phyloP scores from a whole-genome alignment of 179 eudicot genomes.

The Camellia oleifera region DNA sequence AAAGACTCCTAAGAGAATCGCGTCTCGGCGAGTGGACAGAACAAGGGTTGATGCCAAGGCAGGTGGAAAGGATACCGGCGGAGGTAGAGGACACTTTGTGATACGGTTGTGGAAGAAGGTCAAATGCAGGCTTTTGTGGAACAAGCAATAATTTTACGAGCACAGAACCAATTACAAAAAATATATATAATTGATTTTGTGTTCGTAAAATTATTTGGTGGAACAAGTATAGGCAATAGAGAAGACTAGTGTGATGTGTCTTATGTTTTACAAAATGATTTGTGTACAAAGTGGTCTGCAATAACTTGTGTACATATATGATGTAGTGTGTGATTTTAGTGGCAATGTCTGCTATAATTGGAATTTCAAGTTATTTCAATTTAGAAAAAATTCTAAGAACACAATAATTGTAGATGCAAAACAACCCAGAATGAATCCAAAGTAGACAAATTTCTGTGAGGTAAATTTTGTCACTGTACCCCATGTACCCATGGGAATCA shows the following conservation, averaged over 20 bases:
- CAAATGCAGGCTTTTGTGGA: conserved; percentile 16
- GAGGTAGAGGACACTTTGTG: not conserved
- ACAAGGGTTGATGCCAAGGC: not conserved
- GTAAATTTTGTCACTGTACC: too few relatives aligned
- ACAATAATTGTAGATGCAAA: too few relatives aligned
- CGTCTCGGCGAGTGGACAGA: not conserved
- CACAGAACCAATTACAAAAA: too few relatives aligned
- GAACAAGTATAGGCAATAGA: not conserved
- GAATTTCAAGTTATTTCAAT: not conserved
- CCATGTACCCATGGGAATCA: too few relatives aligned
- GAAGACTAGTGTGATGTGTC: not conserved
- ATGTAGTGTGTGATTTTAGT: not conserved
- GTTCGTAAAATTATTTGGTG: too few relatives aligned
- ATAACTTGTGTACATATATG: too few relatives aligned
- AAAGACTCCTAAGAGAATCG: conserved; percentile 20
- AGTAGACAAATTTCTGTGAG: too few relatives aligned
- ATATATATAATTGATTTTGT: too few relatives aligned
- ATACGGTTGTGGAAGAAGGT: conserved; percentile 33
- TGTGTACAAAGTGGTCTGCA: not conserved
- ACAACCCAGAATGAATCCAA: too few relatives aligned
- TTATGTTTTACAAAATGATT: too few relatives aligned
- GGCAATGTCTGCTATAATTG: not conserved
- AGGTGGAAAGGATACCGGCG: not conserved
- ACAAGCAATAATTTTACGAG: not conserved
- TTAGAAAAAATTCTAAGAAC: too few relatives aligned